phyloP scores from a whole-genome alignment of 1,284 basidiomycete species.

The Mycena citricolor region DNA sequence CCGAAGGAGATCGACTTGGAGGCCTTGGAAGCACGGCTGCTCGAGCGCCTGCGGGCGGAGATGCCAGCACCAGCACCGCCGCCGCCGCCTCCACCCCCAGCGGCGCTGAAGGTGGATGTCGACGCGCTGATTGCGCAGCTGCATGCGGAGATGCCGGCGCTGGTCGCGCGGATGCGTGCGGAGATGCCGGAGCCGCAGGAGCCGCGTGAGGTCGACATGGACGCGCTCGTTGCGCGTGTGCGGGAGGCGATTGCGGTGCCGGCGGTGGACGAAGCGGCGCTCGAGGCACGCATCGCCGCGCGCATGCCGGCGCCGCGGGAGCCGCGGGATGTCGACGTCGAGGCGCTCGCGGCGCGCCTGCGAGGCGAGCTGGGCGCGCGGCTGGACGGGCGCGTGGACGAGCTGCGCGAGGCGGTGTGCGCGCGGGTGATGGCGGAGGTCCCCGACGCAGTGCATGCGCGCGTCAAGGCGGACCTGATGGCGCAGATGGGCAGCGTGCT shows the following conservation, averaged over 20 bases:
- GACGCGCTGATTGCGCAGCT: not conserved
- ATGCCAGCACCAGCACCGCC: not conserved
- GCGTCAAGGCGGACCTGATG: constrained; percentile 5
- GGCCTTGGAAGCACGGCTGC: too few species aligned
- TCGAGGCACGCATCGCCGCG: too few species aligned
- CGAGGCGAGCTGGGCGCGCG: not conserved
- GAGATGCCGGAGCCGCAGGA: constrained; percentile 11
- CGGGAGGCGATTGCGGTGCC: constrained; percentile 7
- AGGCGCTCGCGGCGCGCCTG: not conserved
- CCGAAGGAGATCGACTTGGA: too few species aligned
- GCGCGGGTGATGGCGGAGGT: constrained; percentile 10
- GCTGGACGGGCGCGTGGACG: constrained; percentile 3
- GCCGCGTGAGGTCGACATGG: too few species aligned
- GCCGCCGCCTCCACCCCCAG: not conserved
- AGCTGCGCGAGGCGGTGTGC: constrained; percentile 8
- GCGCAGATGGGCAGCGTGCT: constrained; percentile 4
- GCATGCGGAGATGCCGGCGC: not conserved
- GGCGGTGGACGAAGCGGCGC: constrained; percentile 9
- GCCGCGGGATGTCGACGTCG: not conserved
- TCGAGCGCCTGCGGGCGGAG: not conserved
- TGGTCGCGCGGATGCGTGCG: not conserved
- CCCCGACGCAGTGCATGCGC: too few species aligned
- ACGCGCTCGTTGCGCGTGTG: constrained; percentile 8
- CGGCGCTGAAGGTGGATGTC: not conserved
- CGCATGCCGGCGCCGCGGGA: too few species aligned